Percentiles rank a stretch among this genome's conserved stretches.
Evolutionary conservation across 2,329 filamentous ascomycete genomes (phyloP).

Genomic region (Fusarium cyanostomum): DNA sequence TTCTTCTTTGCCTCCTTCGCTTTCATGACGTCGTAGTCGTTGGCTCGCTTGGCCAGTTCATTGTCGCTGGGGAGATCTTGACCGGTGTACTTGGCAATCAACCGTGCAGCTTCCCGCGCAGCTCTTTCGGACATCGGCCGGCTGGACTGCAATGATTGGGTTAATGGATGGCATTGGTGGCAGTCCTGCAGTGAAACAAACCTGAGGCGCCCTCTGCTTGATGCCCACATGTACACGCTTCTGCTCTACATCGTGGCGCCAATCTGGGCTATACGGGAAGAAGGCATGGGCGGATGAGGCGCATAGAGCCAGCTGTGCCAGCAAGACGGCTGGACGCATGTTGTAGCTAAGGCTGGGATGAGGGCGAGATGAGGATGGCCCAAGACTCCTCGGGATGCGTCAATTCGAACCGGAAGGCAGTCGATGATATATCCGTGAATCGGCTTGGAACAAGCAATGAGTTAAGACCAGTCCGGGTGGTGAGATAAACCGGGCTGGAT

Average conservation of each 20-base stretch:
- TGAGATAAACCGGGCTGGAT: constrained; percentile 25
- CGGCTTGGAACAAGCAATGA: constrained; percentile 11
- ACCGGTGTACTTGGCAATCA: constrained; percentile 53
- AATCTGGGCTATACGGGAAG: constrained; percentile 55
- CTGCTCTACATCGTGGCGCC: constrained; percentile 45
- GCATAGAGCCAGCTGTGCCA: constrained; percentile 61
- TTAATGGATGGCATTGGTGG: constrained; percentile 21
- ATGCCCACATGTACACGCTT: constrained; percentile 53
- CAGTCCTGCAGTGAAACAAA: constrained; percentile 37
- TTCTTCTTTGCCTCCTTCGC: constrained; percentile 57
- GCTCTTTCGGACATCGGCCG: constrained; percentile 49
- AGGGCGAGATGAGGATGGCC: constrained; percentile 15
- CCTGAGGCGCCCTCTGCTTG: constrained; percentile 49
- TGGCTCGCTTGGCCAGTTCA: constrained; percentile 51
- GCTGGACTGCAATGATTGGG: constrained; percentile 42
- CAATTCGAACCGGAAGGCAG: constrained; percentile 4
- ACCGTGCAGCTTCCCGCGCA: constrained; percentile 50
- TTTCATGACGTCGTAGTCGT: constrained; percentile 58
- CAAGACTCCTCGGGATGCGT: background rate
- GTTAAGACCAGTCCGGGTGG: constrained; percentile 4
- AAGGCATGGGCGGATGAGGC: constrained; percentile 58
- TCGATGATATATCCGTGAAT: constrained; percentile 19
- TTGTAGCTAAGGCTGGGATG: constrained; percentile 30
- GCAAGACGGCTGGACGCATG: constrained; percentile 53
- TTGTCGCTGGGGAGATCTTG: constrained; percentile 23